Conservation (phyloP, 169 alveolate species). For the Plasmodium coatneyi region DNA sequence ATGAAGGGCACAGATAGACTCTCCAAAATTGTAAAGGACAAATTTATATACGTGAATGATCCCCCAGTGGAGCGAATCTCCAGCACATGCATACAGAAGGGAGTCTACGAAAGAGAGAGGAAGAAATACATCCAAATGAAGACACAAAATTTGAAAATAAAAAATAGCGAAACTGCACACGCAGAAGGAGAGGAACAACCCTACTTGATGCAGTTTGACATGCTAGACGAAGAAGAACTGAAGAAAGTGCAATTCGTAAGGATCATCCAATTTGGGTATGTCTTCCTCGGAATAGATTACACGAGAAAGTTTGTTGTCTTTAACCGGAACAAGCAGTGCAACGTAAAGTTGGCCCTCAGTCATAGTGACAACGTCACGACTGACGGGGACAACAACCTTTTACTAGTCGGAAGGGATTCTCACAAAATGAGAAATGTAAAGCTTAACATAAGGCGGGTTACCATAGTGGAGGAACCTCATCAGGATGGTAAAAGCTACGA, state of each 20-base stretch:
- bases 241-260: constrained; percentile 16
- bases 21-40: constrained; percentile 9
- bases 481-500: background rate
- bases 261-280: constrained; percentile 13
- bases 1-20: background rate
- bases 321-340: constrained; percentile 12
- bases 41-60: constrained; percentile 32
- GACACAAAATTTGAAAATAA: background rate
- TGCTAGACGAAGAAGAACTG: constrained; percentile 28
- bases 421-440: background rate
- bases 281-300: constrained; percentile 11
- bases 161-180: background rate
- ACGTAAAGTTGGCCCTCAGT: background rate
- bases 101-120: constrained; percentile 28
- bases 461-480: background rate
- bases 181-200: background rate
- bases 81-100: constrained; percentile 22
- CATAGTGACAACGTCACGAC: constrained; percentile 21
- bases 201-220: background rate
- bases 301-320: background rate
- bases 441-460: background rate
- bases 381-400: background rate
- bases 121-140: constrained; percentile 37
- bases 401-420: background rate
- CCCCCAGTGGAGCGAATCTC: background rate